phyloP scores from a whole-genome alignment of 371 early-diverging fungal species.

The Rhizopus sp. region DNA sequence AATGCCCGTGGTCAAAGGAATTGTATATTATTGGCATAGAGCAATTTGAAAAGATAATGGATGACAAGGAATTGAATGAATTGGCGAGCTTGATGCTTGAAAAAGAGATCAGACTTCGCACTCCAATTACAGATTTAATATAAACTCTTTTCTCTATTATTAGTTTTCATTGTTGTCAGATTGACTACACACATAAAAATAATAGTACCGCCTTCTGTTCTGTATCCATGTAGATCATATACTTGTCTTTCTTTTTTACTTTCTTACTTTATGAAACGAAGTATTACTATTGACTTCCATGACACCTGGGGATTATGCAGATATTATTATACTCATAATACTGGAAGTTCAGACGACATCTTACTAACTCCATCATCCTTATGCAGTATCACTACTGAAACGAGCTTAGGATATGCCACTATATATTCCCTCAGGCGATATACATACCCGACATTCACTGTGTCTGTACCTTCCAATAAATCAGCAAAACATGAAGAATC shows the following conservation, averaged over 20 bases:
- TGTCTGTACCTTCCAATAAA: too few relatives aligned
- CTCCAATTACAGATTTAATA: constrained; percentile 26
- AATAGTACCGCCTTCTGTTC: too few relatives aligned
- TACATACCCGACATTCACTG: not conserved
- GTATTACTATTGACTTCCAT: constrained; percentile 6
- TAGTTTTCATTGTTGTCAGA: not conserved
- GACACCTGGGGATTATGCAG: constrained; percentile 9
- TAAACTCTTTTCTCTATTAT: not conserved
- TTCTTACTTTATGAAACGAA: constrained; percentile 8
- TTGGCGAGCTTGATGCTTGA: constrained; percentile 63
- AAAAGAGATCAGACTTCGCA: constrained; percentile 63
- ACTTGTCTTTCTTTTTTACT: not conserved
- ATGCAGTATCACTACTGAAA: not conserved
- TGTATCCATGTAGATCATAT: too few relatives aligned
- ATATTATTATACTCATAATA: constrained; percentile 23
- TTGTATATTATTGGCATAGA: constrained; percentile 59
- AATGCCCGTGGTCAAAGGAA: constrained; percentile 77
- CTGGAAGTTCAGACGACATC: constrained; percentile 19
- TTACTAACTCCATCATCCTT: not conserved
- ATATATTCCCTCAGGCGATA: not conserved
- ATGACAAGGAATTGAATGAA: constrained; percentile 55
- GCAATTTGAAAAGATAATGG: constrained; percentile 39
- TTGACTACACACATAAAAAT: not conserved
- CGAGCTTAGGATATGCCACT: too few relatives aligned
- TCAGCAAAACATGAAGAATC: too few relatives aligned